Evolutionary conservation across 23 red algal genomes (phyloP).

Genomic region (Gracilaria caudata): DNA sequence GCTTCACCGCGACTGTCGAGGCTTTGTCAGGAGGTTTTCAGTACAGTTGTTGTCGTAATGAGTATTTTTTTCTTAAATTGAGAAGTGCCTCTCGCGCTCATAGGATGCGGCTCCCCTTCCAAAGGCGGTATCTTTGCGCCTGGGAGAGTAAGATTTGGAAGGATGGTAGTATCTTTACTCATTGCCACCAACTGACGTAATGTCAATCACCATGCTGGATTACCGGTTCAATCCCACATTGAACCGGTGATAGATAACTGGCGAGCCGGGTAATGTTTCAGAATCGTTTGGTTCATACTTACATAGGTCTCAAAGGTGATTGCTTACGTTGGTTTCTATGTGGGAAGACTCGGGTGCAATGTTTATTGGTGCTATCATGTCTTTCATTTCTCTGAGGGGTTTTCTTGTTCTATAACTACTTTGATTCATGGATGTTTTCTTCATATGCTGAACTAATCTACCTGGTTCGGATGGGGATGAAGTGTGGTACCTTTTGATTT

Average conservation of each 20-base stretch:
- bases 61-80: too few species aligned
- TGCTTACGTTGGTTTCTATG: neutral
- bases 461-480: too few species aligned
- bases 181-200: neutral
- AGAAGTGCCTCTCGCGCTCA: neutral
- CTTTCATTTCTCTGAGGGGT: neutral
- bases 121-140: neutral
- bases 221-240: neutral
- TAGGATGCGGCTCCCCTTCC: neutral
- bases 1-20: too few species aligned
- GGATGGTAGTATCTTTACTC: neutral
- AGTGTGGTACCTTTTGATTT: too few species aligned
- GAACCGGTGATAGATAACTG: neutral
- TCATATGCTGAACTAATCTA: too few species aligned
- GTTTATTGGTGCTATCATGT: neutral
- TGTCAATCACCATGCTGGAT: neutral
- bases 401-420: neutral
- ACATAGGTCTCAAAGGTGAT: neutral
- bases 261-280: neutral
- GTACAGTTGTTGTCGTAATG: too few species aligned
- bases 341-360: neutral
- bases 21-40: too few species aligned
- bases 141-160: neutral
- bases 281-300: neutral
- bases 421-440: too few species aligned